Base-by-base conservation (phyloP, 1,284 basidiomycete genomes). In the Pseudozyma tsukubaensis region DNA sequence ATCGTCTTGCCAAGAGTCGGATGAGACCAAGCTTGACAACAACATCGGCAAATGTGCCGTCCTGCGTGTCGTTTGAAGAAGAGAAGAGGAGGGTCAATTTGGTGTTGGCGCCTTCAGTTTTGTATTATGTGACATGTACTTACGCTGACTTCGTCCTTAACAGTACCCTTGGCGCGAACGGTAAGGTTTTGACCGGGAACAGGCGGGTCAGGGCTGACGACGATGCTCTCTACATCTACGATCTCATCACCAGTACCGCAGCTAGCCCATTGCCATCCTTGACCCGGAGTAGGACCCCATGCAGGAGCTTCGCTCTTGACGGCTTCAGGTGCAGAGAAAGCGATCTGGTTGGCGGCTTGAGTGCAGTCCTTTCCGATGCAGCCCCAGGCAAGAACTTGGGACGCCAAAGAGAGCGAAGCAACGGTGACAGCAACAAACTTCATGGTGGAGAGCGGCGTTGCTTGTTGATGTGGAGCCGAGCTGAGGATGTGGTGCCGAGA, bases 1-100 rank as follows among this genome's bases (percentile, higher is more conserved):
- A 70, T 9, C 76, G 70, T 11, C 76, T 72, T 12, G 77, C 63
- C 14, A 83, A 66, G 2, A 84, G 60, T 16, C 67, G 51, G 59
- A 83, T 80, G 34, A 80, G 63, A 13, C 83, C 83, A 14, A 84
- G 76, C 62, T 81, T 82, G 59, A 83, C 82, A 2, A 76, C 67
- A 13, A 83, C 78, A 48, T 83, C 79, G 2, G 79, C 75, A 35
- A 72, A 79, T 5, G 76, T 76, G 7, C 83, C 83, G 21, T 81
- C 73, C 76, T 65, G 60, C 3, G 7, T 36, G 1, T 14, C 42
- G 4, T 29, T 29, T 6, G 12, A 43, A 40, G 6, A n/a, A 29
- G n/a, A 9, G 42, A n/a, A 16, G 19, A 21, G 11, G 47, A 37
- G 14, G 18, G 35, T 32, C 16, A 14, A 47, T 36, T 32, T n/a